Evolutionary conservation across 1,139 yeast species (phyloP).

Genomic region (Eremothecium gossypii): DNA sequence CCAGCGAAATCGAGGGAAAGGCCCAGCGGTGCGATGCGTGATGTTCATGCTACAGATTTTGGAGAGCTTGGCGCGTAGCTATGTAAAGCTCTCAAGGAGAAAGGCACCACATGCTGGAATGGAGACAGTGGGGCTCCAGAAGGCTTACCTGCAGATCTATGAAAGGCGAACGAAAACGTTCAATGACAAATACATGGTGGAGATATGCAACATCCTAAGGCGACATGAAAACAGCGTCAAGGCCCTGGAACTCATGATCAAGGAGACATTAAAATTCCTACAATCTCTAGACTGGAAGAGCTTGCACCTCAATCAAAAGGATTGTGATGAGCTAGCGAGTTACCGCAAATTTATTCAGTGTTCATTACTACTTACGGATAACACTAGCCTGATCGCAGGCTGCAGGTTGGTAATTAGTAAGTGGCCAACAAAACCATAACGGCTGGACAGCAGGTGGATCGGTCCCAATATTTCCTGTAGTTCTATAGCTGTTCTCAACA

Average conservation of each 20-base stretch:
- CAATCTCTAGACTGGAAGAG: background rate
- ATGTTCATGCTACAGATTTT: constrained; percentile 2
- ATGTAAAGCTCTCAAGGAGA: background rate
- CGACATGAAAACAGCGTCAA: background rate
- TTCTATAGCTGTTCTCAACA: too few species aligned
- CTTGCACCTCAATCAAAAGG: background rate
- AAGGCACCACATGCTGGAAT: background rate
- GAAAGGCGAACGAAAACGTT: constrained; percentile 2
- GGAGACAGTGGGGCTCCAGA: background rate
- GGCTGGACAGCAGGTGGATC: background rate
- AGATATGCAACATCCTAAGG: background rate
- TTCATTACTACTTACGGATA: constrained; percentile 2
- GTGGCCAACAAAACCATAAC: constrained; percentile 1
- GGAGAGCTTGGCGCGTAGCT: constrained; percentile 5
- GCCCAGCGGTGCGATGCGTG: background rate
- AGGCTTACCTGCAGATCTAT: constrained; percentile 5
- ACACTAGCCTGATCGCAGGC: constrained; percentile 2
- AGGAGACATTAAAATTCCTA: constrained; percentile 1
- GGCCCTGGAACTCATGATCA: background rate
- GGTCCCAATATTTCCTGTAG: too few species aligned
- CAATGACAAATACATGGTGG: constrained; percentile 3
- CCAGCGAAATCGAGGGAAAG: background rate
- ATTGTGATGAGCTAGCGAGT: background rate
- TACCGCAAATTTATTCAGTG: constrained; percentile 4
- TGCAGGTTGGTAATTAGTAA: background rate